These are phyloP conservation scores for Aspergillus leporis DNA, from an alignment of 495 filamentous ascomycete species.

Conservation along the genomic window DNA sequence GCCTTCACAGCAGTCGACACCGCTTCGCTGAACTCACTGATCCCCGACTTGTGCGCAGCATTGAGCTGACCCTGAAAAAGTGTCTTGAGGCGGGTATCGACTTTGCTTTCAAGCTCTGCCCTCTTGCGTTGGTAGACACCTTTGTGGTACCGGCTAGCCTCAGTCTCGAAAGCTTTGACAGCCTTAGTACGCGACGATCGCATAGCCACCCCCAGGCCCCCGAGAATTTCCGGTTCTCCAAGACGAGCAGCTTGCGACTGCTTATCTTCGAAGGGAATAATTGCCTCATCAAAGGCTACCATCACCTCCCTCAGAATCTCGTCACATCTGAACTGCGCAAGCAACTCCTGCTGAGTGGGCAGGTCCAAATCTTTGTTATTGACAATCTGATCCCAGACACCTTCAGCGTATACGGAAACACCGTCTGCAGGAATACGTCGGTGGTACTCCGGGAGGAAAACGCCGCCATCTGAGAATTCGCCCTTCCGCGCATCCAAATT, in stretches of 20 bases:
- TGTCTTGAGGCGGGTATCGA: conserved; percentile 81
- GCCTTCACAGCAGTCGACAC: conserved; percentile 80
- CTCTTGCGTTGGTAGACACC: conserved; percentile 86
- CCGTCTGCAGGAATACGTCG: conserved; percentile 94
- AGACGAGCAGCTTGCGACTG: conserved; percentile 69
- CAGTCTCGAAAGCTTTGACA: conserved; percentile 79
- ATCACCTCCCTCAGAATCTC: conserved; percentile 89
- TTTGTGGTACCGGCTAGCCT: conserved; percentile 94
- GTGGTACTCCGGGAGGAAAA: conserved; percentile 94
- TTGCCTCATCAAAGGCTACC: conserved; percentile 76
- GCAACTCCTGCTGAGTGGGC: conserved; percentile 93
- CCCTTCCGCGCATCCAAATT: conserved; percentile 51
- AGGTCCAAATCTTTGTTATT: conserved; percentile 97
- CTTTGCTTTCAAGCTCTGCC: conserved; percentile 78
- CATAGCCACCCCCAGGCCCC: conserved; percentile 76
- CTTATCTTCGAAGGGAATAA: conserved; percentile 81
- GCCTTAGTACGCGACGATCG: conserved; percentile 68
- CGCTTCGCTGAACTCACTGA: conserved; percentile 82
- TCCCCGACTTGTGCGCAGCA: conserved; percentile 86
- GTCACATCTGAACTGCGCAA: conserved; percentile 96
- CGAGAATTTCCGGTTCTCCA: conserved; percentile 71
- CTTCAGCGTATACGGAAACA: conserved; percentile 86
- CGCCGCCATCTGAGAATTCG: conserved; percentile 73
- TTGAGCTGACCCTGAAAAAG: conserved; percentile 84
- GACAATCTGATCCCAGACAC: conserved; percentile 97